Conservation (phyloP, 208 protist genomes). For the Herpetomonas tarakana region DNA sequence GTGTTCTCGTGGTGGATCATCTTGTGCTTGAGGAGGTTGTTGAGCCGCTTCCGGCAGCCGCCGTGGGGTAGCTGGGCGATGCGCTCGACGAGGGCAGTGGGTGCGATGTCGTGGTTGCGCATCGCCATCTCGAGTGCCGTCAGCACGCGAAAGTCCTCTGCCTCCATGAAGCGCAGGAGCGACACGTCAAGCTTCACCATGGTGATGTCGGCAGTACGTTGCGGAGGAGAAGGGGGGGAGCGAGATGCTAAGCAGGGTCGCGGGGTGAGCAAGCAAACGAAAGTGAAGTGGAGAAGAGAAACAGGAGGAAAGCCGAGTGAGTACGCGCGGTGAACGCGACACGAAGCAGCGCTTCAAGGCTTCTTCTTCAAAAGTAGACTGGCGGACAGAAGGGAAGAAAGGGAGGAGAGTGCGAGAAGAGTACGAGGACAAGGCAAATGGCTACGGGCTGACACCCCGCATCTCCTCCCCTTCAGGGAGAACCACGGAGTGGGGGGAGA, state of each 20-base stretch:
- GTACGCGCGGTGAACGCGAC: too few relatives aligned
- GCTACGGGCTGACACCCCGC: too few relatives aligned
- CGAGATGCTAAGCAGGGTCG: neutral
- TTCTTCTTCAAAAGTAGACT: too few relatives aligned
- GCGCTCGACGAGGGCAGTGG: constrained; percentile 90
- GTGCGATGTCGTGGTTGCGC: constrained; percentile 99
- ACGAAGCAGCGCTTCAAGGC: too few relatives aligned
- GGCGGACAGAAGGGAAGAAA: too few relatives aligned
- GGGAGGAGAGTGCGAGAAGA: too few relatives aligned
- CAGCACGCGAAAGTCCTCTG: constrained; percentile 91
- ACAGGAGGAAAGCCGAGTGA: too few relatives aligned
- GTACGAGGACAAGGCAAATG: too few relatives aligned
- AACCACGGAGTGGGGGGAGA: too few relatives aligned
- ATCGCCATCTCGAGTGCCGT: constrained; percentile 97
- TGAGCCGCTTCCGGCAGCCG: constrained; percentile 90
- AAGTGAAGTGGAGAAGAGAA: too few relatives aligned
- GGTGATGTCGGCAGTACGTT: neutral
- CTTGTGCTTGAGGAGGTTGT: constrained; percentile 90
- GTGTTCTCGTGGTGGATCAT: constrained; percentile 95
- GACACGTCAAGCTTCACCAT: constrained; percentile 91
- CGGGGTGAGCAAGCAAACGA: too few relatives aligned
- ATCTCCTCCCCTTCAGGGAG: too few relatives aligned
- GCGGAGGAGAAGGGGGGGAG: neutral
- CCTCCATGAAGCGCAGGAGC: constrained; percentile 85
- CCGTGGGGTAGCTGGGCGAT: constrained; percentile 95